Evolutionary conservation across 768 basidiomycete genomes (phyloP), one percentile per base, ranked within the genome.

Genomic region (Phaeotremella skinneri): DNA sequence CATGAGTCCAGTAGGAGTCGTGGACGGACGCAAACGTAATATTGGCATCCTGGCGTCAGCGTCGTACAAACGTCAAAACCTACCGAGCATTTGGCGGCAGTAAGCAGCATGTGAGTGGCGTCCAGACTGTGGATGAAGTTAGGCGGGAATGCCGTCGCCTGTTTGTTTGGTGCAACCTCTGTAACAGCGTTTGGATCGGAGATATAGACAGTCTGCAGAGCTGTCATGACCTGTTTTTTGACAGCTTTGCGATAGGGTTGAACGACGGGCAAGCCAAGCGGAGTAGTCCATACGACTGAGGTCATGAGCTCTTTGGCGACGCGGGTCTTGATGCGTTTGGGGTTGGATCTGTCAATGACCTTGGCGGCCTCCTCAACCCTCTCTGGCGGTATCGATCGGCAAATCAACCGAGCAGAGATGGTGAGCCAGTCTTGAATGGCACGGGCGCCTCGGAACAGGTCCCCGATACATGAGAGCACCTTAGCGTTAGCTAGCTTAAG

Each of bases 1-100:
- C 88, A 72, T 99, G 96, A 2, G 94, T 97, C 96, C 96, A 99
- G 79, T 97, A 99, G 0, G 96, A 98, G 73, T 99, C 96, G 73
- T 99, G 96, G 11, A 99, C 96, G 0, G 91, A 89, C 0, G 94
- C 93, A 75, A 97, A 98, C 0, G 87, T 86, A 64, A 99, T 70
- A 34, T 81, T 82, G 69, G 83, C 83, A 13, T 85, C 83, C 89
- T 91, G 67, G 37, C 17, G 53, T 13, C 31, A 57, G 58, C 59
- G 21, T 45, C 23, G 63, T 25, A 55, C 66, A 9, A 30, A 45
- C 23, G 6, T 11, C 54, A 6, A 16, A 14, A 64, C 73, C 53
- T 39, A 72, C 91, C 62, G 83, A 80, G 76, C 92, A 96, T 65
- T 91, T 87, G 48, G 94, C 81, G 9, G 94, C 92, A 1, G 93